phyloP scores from a whole-genome alignment of 2,329 filamentous ascomycete species.

The Metarhizium brunneum region DNA sequence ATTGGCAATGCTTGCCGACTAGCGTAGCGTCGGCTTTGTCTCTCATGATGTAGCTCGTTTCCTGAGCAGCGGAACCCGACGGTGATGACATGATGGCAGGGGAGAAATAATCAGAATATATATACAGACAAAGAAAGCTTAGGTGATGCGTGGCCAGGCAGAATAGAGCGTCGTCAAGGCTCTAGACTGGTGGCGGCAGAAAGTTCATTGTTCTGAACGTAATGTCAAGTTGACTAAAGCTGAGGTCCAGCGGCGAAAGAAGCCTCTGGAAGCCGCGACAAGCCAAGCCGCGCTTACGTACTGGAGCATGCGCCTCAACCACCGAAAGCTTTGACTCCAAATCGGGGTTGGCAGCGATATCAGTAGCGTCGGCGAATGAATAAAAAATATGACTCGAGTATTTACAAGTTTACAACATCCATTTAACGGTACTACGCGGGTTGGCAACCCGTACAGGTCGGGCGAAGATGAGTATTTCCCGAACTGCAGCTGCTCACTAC shows the following conservation, averaged over 20 bases:
- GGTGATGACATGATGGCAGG: conserved; percentile 42
- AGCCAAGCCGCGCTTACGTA: conserved; percentile 6
- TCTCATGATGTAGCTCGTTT: conserved; percentile 63
- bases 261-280: conserved; percentile 6
- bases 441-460: too few species aligned
- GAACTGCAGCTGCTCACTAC: too few species aligned
- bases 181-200: not conserved
- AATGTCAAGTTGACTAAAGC: not conserved
- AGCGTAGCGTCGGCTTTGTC: conserved; percentile 66
- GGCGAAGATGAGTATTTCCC: too few species aligned
- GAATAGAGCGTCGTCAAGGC: conserved; percentile 5
- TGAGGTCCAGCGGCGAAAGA: conserved; percentile 1
- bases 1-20: conserved; percentile 85
- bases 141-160: conserved; percentile 2
- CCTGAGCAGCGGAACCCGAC: conserved; percentile 29
- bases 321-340: not conserved
- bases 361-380: not conserved
- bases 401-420: too few species aligned
- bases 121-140: not conserved
- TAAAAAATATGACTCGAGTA: not conserved
- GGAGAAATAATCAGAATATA: not conserved
- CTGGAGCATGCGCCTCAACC: not conserved
- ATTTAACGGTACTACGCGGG: too few species aligned
- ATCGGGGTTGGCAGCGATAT: not conserved
- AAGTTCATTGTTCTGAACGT: not conserved